Base-by-base conservation (phyloP, 441 rosid species). In the Aquilaria agallochum region DNA sequence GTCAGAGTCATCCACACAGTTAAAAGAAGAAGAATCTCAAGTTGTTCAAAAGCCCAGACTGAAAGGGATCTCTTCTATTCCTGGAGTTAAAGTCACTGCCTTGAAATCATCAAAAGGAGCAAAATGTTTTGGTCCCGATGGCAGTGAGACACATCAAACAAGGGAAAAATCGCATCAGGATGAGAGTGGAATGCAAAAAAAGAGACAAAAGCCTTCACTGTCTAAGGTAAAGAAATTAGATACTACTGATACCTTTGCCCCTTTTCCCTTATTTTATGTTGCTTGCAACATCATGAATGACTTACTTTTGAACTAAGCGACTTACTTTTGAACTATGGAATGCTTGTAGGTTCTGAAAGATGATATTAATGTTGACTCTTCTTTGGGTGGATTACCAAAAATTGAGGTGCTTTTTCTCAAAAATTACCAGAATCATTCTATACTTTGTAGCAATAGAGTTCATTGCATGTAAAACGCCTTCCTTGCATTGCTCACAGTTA, bases 1-100 rank as follows among this genome's bases (percentile, higher is more conserved):
- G 42, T 63, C 67, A 94, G 98, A 86, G 68, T 87, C 95, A 42
- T 87, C 89, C 59, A 67, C 83, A 66, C 83, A 77, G 72, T 80
- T 77, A 62, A 85, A 83, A 78, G 91, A 81, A 75, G 90, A 77
- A 64, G 79, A 78, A 58, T 62, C 70, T 57, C 69, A 68, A 68
- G 80, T 60, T 49, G 63, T 78, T 72, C 74, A 74, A 47, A 82
- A 72, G 72, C 71, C 83, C 69, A 85, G 77, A 75, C 54, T 62
- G 65, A 83, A 79, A 68, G 81, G 75, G 71, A 72, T 59, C 65
- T 77, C 61, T 65, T 77, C 82, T 68, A 73, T 73, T 64, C 59
- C 81, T 62, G 77, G 79, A 68, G 76, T 79, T 64, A 81, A 82
- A 66, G 65, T 62, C 42, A 64, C 67, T 71, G 55, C 74, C 54